These are phyloP conservation scores for Aspergillus thermomutatus DNA, from an alignment of 2,329 filamentous ascomycete genomes.

Conservation along the genomic window DNA sequence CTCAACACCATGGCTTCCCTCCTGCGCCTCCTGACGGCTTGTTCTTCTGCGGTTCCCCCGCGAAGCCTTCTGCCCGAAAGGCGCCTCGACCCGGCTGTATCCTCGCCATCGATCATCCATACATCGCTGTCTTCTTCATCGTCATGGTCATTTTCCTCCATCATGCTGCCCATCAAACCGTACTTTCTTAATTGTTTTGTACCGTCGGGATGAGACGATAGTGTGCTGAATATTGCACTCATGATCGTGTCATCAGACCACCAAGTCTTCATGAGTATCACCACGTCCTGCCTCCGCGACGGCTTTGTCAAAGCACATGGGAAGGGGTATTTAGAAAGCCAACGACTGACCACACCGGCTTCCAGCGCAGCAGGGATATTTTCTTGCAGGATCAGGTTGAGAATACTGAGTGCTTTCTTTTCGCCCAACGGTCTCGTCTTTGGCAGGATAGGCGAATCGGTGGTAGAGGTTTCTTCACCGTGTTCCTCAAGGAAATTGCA, in stretches of 20 bases:
- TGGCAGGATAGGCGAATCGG: constrained; percentile 37
- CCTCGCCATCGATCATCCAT: constrained; percentile 52
- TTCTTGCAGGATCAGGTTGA: constrained; percentile 61
- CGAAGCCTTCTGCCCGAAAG: constrained; percentile 31
- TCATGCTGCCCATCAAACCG: constrained; percentile 42
- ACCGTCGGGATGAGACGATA: constrained; percentile 37
- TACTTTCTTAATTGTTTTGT: constrained; percentile 40
- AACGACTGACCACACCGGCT: constrained; percentile 66
- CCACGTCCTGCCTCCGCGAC: constrained; percentile 38
- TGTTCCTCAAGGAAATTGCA: constrained; percentile 40
- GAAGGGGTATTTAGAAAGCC: constrained; percentile 70
- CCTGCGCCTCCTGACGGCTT: constrained; percentile 69
- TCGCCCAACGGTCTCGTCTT: constrained; percentile 42
- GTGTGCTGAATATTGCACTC: constrained; percentile 40
- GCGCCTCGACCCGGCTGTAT: constrained; percentile 45
- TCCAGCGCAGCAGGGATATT: constrained; percentile 57
- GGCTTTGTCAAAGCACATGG: constrained; percentile 57
- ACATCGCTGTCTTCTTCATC: constrained; percentile 48
- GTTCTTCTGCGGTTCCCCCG: constrained; percentile 50
- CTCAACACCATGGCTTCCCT: constrained; percentile 89
- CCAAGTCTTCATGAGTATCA: constrained; percentile 41
- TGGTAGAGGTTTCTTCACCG: constrained; percentile 31
- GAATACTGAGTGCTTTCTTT: constrained; percentile 46
- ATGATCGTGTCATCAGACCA: constrained; percentile 43
- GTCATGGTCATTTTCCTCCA: constrained; percentile 53